Conservation (phyloP, 2,329 filamentous ascomycete genomes). For the Fusarium sacchari region DNA sequence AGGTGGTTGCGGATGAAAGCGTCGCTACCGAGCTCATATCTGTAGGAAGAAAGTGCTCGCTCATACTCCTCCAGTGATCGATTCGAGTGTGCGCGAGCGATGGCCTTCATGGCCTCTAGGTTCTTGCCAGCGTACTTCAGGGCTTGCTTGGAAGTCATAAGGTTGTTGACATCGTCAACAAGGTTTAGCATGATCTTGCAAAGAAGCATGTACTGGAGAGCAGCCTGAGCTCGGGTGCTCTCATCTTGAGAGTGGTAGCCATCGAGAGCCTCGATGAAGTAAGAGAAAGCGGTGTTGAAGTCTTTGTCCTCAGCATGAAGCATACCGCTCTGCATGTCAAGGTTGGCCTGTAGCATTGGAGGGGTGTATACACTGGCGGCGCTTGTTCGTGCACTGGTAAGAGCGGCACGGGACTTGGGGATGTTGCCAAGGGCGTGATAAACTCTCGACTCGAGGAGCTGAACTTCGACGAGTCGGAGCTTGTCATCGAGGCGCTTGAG, state of each 20-base stretch:
- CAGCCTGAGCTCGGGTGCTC: conserved; percentile 87
- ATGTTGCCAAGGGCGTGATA: conserved; percentile 98
- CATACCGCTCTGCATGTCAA: conserved; percentile 99
- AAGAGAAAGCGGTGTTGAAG: conserved; percentile 98
- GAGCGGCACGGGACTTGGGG: conserved; percentile 91
- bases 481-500: conserved; percentile 99
- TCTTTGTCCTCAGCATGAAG: conserved; percentile 98
- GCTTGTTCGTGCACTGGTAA: conserved; percentile 93
- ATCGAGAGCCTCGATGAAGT: conserved; percentile 99
- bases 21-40: conserved; percentile 93
- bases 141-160: conserved; percentile 96
- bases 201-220: conserved; percentile 98
- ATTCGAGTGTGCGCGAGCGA: conserved; percentile 94
- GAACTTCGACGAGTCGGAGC: conserved; percentile 95
- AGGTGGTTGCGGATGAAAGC: conserved; percentile 97
- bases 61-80: conserved; percentile 98
- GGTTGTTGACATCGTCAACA: conserved; percentile 92
- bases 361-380: conserved; percentile 98
- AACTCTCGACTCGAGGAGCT: conserved; percentile 94
- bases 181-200: conserved; percentile 99
- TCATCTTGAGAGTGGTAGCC: conserved; percentile 96
- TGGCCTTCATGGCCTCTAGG: conserved; percentile 98
- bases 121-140: conserved; percentile 95
- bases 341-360: conserved; percentile 90
- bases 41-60: conserved; percentile 86